Conservation (phyloP, 2,329 filamentous ascomycete genomes). For the Sclerotinia spermophila region DNA sequence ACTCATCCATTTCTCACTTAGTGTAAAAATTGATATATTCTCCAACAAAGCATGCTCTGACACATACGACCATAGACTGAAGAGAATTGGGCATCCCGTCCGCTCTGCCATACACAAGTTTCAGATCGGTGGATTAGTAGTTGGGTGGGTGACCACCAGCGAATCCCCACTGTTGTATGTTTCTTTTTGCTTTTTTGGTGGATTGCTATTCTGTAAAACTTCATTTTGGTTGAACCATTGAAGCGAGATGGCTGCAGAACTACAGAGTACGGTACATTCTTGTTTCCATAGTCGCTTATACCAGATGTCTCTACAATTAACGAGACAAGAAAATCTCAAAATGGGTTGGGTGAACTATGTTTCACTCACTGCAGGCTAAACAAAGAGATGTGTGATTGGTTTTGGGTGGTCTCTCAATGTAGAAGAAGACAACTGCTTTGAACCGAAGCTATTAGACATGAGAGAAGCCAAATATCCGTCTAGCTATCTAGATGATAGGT, state of each 20-base stretch:
- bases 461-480: background rate
- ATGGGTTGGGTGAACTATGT: background rate
- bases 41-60: fast-evolving
- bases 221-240: background rate
- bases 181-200: background rate
- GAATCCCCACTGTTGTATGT: slow-evolving; percentile 5
- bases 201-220: background rate
- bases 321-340: background rate
- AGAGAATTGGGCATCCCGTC: slow-evolving; percentile 10
- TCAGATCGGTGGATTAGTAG: slow-evolving; percentile 10
- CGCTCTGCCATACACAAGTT: slow-evolving; percentile 14
- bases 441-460: background rate
- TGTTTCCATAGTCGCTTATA: background rate
- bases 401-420: background rate
- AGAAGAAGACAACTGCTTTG: background rate
- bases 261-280: background rate
- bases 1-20: background rate
- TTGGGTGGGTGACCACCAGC: slow-evolving; percentile 5
- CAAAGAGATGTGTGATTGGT: background rate
- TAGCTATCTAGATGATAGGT: background rate
- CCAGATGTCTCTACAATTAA: background rate
- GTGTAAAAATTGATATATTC: background rate
- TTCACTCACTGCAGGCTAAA: background rate
- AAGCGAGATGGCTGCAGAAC: background rate
- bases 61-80: slow-evolving; percentile 8